Conservation (phyloP, 1,284 basidiomycete genomes). For the Cerrena zonata region DNA sequence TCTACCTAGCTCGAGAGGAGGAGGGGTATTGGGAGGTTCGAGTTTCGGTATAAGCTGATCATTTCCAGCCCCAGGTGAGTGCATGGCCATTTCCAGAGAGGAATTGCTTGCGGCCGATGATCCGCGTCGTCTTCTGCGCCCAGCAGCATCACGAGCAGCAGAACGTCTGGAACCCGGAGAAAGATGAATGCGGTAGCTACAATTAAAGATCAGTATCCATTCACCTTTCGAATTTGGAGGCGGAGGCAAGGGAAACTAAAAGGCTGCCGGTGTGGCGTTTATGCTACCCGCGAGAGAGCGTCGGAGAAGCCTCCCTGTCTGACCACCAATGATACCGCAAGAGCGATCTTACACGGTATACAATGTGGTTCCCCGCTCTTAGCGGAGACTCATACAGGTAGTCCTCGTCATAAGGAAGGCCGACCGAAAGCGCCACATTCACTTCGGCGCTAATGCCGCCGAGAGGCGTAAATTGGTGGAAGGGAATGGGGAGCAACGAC, state of each 20-base stretch:
- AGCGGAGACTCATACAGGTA: too few species aligned
- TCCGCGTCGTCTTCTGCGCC: neutral
- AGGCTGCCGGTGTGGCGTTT: too few species aligned
- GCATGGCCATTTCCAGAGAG: neutral
- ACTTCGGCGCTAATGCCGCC: neutral
- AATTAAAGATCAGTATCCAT: slow-evolving; percentile 6
- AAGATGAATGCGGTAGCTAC: slow-evolving; percentile 66
- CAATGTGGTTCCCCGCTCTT: too few species aligned
- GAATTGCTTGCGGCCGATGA: neutral
- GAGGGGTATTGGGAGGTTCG: slow-evolving; percentile 28
- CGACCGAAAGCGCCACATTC: neutral
- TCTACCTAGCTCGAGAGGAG: slow-evolving; percentile 20
- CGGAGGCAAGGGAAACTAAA: neutral
- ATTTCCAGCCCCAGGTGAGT: neutral
- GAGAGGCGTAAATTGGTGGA: neutral
- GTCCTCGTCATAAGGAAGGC: too few species aligned
- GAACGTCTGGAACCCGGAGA: slow-evolving; percentile 64
- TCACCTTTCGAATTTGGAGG: neutral
- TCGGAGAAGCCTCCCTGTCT: too few species aligned
- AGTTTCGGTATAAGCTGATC: slow-evolving; percentile 4
- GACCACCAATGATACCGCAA: neutral
- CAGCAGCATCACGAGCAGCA: slow-evolving; percentile 31
- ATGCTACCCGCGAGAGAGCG: too few species aligned
- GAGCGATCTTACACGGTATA: neutral
- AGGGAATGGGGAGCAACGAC: slow-evolving; percentile 1